A percentile compares a stretch with the other conserved stretches of the same genome.
Evolutionary conservation across 225 moss, liverwort and hornwort species (phyloP).

Genomic region (Bryum argenteum): DNA sequence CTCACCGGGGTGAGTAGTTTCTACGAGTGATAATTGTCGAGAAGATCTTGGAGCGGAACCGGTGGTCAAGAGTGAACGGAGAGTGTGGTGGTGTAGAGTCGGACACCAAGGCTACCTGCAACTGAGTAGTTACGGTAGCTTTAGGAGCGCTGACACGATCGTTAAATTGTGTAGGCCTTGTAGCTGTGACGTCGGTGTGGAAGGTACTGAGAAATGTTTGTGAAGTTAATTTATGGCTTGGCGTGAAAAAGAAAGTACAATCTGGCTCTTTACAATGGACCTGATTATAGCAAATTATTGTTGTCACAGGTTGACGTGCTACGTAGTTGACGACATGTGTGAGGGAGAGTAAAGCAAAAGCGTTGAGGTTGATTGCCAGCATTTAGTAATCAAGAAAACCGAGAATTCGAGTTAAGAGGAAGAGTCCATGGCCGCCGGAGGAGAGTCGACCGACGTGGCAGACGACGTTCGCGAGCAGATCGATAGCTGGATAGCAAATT

Average conservation of each 20-base stretch:
- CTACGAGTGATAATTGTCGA: neutral
- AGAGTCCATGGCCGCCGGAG: constrained; percentile 40
- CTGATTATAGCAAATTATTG: constrained; percentile 15
- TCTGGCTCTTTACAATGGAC: neutral
- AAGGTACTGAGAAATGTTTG: neutral
- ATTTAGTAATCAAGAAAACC: neutral
- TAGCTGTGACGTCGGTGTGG: constrained; percentile 1
- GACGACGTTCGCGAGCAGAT: constrained; percentile 41
- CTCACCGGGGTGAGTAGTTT: neutral
- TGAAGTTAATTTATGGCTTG: neutral
- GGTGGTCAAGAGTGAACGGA: neutral
- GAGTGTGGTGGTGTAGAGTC: neutral
- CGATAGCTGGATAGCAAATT: constrained; percentile 46
- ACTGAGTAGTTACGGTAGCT: neutral
- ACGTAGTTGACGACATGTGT: constrained; percentile 8
- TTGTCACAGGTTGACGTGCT: neutral
- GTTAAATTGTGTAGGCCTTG: neutral
- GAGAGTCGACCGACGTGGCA: constrained; percentile 21
- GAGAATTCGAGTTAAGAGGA: constrained; percentile 7
- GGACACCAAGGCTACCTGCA: constrained; percentile 6
- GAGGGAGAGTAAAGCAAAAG: constrained; percentile 15
- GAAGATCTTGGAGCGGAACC: neutral
- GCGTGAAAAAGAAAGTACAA: constrained; percentile 15
- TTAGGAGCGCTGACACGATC: neutral
- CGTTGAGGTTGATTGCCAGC: constrained; percentile 20